Percentiles rank a stretch among this genome's conserved stretches.
These are phyloP conservation scores for Macrolepiota fuliginosa DNA, from an alignment of 768 basidiomycete species.

Conservation along the genomic window DNA sequence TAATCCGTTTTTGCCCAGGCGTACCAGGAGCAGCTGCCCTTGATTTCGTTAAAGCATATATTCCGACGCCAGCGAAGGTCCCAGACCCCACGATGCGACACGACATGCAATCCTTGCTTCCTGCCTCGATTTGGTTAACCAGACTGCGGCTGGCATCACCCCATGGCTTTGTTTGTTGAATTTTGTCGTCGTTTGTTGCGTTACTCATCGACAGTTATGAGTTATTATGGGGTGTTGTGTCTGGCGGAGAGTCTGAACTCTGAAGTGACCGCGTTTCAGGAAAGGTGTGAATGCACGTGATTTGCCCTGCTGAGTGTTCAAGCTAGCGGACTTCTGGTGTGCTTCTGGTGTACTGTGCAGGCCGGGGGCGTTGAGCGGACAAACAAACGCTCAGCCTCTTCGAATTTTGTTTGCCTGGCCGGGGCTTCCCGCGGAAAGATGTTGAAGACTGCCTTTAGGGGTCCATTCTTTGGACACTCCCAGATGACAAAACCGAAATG, in stretches of 20 bases:
- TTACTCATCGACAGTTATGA: neutral
- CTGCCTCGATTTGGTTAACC: slow-evolving; percentile 6
- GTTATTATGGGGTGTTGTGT: neutral
- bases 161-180: neutral
- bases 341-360: too few species aligned
- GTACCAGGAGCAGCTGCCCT: slow-evolving; percentile 63
- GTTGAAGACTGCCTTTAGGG: too few species aligned
- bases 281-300: too few species aligned
- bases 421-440: too few species aligned
- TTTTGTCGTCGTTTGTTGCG: neutral
- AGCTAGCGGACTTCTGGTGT: too few species aligned
- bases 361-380: too few species aligned
- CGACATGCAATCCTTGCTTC: slow-evolving; percentile 56
- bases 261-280: too few species aligned
- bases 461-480: too few species aligned
- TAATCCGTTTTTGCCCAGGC: slow-evolving; percentile 54
- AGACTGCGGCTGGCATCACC: slow-evolving; percentile 6
- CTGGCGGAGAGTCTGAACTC: neutral
- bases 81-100: slow-evolving; percentile 69
- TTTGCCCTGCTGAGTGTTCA: too few species aligned
- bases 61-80: slow-evolving; percentile 58
- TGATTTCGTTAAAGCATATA: slow-evolving; percentile 67
- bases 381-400: too few species aligned
- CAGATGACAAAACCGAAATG: neutral
- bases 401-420: too few species aligned